phyloP scores from a whole-genome alignment of 257 asterid genomes.

The Voacanga thouarsii region DNA sequence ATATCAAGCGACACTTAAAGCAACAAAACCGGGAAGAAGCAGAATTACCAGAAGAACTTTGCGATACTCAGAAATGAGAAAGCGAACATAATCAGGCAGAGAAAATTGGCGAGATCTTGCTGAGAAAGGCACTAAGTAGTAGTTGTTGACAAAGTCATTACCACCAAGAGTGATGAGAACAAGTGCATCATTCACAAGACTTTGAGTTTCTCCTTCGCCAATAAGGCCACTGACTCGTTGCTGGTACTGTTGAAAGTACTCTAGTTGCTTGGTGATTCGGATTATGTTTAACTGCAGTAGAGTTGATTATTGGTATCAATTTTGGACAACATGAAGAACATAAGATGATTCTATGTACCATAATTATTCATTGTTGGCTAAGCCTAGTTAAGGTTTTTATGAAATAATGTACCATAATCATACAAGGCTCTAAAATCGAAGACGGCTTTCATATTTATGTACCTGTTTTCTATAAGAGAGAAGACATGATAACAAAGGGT shows the following conservation, averaged over 20 bases:
- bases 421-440: too few relatives aligned
- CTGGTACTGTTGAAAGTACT: conserved; percentile 68
- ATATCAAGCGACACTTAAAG: background rate
- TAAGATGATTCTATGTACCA: background rate
- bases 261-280: conserved; percentile 53
- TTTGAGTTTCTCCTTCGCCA: conserved; percentile 45
- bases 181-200: conserved; percentile 59
- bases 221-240: conserved; percentile 44
- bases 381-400: too few relatives aligned
- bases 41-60: conserved; percentile 50
- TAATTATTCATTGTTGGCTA: too few relatives aligned
- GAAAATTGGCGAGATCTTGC: conserved; percentile 75
- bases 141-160: conserved; percentile 87
- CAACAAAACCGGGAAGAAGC: background rate
- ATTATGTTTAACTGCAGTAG: conserved; percentile 63
- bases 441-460: too few relatives aligned
- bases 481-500: too few relatives aligned
- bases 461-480: too few relatives aligned
- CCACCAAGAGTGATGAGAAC: conserved; percentile 90
- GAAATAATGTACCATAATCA: too few relatives aligned
- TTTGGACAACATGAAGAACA: background rate
- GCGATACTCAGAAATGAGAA: conserved; percentile 65
- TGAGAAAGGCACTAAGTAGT: conserved; percentile 75
- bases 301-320: background rate
- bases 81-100: conserved; percentile 59